Base-by-base conservation (phyloP, 129 eudicot genomes). In the Chrysanthemum makinoi region DNA sequence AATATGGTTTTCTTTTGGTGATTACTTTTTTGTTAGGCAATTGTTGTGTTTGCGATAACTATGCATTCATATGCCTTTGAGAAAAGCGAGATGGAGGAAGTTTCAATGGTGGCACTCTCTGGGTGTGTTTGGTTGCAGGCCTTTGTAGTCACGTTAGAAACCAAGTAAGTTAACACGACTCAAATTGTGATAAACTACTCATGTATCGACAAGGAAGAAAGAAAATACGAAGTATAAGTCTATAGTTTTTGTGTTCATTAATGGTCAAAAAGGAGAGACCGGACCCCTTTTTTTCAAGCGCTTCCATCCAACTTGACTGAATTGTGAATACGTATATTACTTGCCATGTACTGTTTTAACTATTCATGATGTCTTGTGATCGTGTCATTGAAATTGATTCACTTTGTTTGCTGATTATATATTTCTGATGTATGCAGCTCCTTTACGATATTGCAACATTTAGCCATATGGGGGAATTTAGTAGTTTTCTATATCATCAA, bases 81-180 rank as follows among this genome's bases (percentile, higher is more conserved):
- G 85, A 94, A 87, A 79, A 84, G 96, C 74, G 99, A 86, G 83
- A 80, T 87, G 81, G 99, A 94, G 86, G 93, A 94, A 84, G 83
- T 90, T 7, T 72, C 96, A 7, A 87, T 94, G 99, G 99, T 94
- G 79, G 99, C 97, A 30, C 91, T 94, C 28, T 94, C 99, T 61
- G 99, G 99, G 73, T 90, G 99, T 74, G 89, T 94, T 79, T 94
- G 99, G 99, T 79, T 94, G 85, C 99, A 94, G 83, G 96, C 96
- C 64, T 94, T 86, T 80, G 99, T 94, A 17, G 91, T 94, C 51
- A 81, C 96, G 47, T 7, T 94, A 52, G 99, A 94, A 78, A 94
- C 99, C 82, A 94, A 94, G 99, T 94, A 78, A 80, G 98, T 74
- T 35, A 26, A 60, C 53, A 52, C 63, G 22, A 48, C 20, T 33